These are phyloP conservation scores for Blepharisma undulans DNA, from an alignment of 169 alveolate genomes.

Conservation along the genomic window DNA sequence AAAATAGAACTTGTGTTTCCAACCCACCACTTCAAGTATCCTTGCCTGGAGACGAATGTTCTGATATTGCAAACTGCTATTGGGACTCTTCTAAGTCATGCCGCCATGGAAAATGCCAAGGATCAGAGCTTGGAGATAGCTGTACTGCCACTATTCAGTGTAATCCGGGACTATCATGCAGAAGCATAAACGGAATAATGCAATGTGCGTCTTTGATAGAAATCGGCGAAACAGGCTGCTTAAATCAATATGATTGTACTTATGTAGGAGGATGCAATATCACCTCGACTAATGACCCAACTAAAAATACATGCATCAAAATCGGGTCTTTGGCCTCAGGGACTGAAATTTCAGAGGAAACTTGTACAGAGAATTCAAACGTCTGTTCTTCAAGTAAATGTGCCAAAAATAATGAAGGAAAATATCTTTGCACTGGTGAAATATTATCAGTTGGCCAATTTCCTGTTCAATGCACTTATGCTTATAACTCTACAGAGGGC, in stretches of 20 bases:
- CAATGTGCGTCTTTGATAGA: background rate
- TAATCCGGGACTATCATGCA: background rate
- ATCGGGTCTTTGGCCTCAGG: background rate
- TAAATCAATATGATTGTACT: background rate
- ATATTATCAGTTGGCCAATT: background rate
- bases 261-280: conserved; percentile 21
- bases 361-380: background rate
- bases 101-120: background rate
- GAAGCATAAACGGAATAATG: background rate
- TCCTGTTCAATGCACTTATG: background rate
- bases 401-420: background rate
- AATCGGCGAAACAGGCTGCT: conserved; percentile 13
- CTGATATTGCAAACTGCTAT: background rate
- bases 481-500: background rate
- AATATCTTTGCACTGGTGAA: background rate
- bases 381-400: background rate
- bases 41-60: background rate
- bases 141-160: background rate
- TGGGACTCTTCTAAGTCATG: background rate
- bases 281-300: background rate
- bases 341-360: background rate
- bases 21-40: background rate
- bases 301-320: background rate
- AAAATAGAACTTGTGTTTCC: background rate
- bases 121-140: background rate